Percentiles rank a stretch among this genome's conserved stretches.
Conservation (phyloP, 2,329 filamentous ascomycete genomes). For the Xylaria sp. region DNA sequence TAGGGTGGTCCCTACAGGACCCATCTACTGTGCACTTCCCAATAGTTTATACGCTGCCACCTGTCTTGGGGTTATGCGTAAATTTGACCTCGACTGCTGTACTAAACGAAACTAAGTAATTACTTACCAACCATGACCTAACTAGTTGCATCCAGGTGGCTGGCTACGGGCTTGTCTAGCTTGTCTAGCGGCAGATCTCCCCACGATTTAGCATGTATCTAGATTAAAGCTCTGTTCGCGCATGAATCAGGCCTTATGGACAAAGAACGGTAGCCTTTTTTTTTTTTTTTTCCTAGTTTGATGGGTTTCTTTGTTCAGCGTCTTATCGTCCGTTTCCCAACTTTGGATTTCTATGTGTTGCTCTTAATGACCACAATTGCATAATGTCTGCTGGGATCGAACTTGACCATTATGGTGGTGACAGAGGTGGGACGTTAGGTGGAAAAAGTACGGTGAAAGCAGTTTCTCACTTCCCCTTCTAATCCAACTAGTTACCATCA, state of each 20-base stretch:
- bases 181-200: conserved; percentile 35
- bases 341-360: not conserved
- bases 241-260: conserved; percentile 10
- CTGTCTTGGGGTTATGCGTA: too few species aligned
- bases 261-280: not conserved
- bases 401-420: not conserved
- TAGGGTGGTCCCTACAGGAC: too few species aligned
- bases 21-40: too few species aligned
- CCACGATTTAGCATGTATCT: conserved; percentile 27
- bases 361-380: not conserved
- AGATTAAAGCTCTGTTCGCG: not conserved
- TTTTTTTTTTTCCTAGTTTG: not conserved
- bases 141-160: conserved; percentile 2
- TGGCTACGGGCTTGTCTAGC: conserved; percentile 25
- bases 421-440: not conserved
- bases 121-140: too few species aligned
- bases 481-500: too few species aligned
- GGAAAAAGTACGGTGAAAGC: conserved; percentile 12
- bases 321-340: not conserved
- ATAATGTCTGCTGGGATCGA: conserved; percentile 30
- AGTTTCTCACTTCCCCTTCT: not conserved
- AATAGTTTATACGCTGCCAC: too few species aligned
- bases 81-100: too few species aligned
- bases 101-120: too few species aligned
- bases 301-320: not conserved